Percentiles rank a stretch among this genome's conserved stretches.
Conservation (phyloP, 2,329 filamentous ascomycete species). For the Zasmidium cellare region DNA sequence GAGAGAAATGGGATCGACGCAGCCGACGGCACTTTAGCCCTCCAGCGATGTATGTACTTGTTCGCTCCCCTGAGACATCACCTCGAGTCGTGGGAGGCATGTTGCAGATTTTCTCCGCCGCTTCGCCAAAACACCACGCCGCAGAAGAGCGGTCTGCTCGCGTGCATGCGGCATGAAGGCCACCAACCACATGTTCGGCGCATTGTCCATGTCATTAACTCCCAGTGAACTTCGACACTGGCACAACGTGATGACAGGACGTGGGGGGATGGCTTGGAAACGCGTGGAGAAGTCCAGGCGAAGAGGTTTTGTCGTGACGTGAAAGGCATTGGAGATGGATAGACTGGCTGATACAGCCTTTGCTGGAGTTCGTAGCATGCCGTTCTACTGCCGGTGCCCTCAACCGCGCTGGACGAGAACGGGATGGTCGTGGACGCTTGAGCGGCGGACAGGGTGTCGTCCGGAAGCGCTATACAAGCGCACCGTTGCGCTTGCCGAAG, state of each 20-base stretch:
- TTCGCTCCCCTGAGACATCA: slow-evolving; percentile 2
- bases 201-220: not conserved
- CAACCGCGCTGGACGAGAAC: not conserved
- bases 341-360: not conserved
- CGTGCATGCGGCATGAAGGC: too few relatives aligned
- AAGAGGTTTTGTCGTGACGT: not conserved
- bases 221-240: not conserved
- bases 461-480: not conserved
- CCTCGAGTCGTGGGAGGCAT: not conserved
- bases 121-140: too few relatives aligned
- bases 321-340: not conserved
- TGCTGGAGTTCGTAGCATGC: not conserved
- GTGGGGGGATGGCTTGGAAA: not conserved
- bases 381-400: not conserved
- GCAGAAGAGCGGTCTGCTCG: slow-evolving; percentile 1
- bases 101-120: too few relatives aligned
- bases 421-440: not conserved
- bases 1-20: slow-evolving; percentile 8
- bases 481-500: not conserved
- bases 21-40: slow-evolving; percentile 9
- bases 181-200: not conserved
- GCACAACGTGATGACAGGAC: not conserved
- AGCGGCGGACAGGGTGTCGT: not conserved
- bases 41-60: slow-evolving; percentile 3
- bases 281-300: not conserved